Base-by-base conservation (phyloP, 1,139 yeast genomes). In the Sugiyamaella japonica region DNA sequence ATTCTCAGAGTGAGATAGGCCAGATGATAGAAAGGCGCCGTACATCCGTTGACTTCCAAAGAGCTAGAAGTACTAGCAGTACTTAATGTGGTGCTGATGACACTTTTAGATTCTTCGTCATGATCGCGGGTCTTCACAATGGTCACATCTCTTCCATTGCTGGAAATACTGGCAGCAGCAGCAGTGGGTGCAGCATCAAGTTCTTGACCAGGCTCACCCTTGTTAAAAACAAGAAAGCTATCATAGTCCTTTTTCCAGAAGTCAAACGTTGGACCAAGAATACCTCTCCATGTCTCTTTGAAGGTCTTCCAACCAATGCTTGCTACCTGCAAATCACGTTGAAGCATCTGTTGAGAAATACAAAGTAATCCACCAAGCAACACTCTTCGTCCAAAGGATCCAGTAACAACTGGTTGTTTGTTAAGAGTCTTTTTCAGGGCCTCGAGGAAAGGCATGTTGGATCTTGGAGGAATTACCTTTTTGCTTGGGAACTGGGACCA, bases 341-440 rank as follows among this genome's bases (percentile, higher is more conserved):
- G 93, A 66, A 86, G 91, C 80, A 87, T 80, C 70, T 86, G 89
- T 62, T 80, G 77, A 79, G 85, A 77, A 23, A 87, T 76, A 1
- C 91, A 83, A 47, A 85, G 73, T 52, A 88, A 70, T 0, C 96
- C 96, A 1, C 89, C 84, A 28, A 87, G 71, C 32, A 88, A 67
- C 3, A 86, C 80, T 60, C 84, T 82, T 54, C 83, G 78, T 2
- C 90, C 88, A 68, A 87, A 81, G 5, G 77, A 68, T 20, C 76
- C 73, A 0, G 83, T 76, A 10, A 73, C 70, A 1, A 81, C 79
- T 16, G 76, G 77, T 51, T 77, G 75, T 55, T 82, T 77, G 58
- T 82, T 81, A 53, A 86, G 70, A 6, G 84, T 65, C 59, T 75
- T 76, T 60, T 82, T 82, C 56, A 86, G 70, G 1, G 84, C 85